phyloP scores from a whole-genome alignment of 495 filamentous ascomycete genomes.

The Clohesyomyces aquaticus region DNA sequence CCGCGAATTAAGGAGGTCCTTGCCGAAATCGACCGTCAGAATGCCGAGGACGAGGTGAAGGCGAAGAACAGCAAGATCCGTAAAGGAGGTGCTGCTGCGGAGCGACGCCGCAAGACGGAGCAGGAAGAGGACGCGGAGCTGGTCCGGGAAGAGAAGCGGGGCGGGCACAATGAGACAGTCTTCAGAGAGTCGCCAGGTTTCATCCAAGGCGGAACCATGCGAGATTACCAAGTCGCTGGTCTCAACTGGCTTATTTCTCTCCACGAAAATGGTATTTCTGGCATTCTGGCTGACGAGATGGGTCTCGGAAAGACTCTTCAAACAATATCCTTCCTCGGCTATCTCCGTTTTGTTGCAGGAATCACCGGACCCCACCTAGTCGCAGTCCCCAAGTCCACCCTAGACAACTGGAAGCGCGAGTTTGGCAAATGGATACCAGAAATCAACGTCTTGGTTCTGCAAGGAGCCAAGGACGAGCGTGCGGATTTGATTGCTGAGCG shows the following conservation, averaged over 20 bases:
- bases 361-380: slow-evolving; percentile 94
- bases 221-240: slow-evolving; percentile 93
- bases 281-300: slow-evolving; percentile 98
- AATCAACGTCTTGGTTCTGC: slow-evolving; percentile 89
- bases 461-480: slow-evolving; percentile 94
- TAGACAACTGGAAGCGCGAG: slow-evolving; percentile 98
- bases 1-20: slow-evolving; percentile 90
- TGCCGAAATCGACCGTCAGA: slow-evolving; percentile 88
- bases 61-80: slow-evolving; percentile 73
- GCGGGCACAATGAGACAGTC: slow-evolving; percentile 80
- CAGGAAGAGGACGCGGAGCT: slow-evolving; percentile 98
- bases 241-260: slow-evolving; percentile 98
- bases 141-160: slow-evolving; percentile 85
- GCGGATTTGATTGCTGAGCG: slow-evolving; percentile 86
- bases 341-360: slow-evolving; percentile 84
- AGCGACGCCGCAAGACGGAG: slow-evolving; percentile 84
- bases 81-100: slow-evolving; percentile 80
- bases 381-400: slow-evolving; percentile 92
- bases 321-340: slow-evolving; percentile 89
- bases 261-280: slow-evolving; percentile 98
- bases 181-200: slow-evolving; percentile 92
- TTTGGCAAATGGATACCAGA: slow-evolving; percentile 94
- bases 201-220: slow-evolving; percentile 83
- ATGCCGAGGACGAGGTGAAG: slow-evolving; percentile 71
- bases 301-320: slow-evolving; percentile 93